Evolutionary conservation across 768 basidiomycete genomes (phyloP), one percentile per base, ranked within the genome.

Genomic region (Pisolithus albus): DNA sequence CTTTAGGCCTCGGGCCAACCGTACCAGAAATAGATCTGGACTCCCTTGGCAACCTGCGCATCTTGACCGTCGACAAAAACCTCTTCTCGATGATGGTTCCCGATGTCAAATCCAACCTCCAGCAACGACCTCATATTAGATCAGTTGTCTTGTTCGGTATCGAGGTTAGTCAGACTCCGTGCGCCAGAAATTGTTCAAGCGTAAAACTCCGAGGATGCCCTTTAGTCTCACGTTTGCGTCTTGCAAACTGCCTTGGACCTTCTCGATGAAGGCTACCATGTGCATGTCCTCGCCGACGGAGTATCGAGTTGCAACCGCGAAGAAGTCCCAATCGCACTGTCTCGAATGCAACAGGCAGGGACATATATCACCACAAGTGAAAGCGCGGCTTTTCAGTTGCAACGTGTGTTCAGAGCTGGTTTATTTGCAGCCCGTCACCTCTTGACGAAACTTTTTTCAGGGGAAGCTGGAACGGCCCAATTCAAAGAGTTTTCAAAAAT

Each of bases 41-140:
- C 13, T 72, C 77, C 30, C 75, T 88, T 1, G 85, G 75, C 0
- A 56, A 75, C 4, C 71, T 88, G 24, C 74, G 79, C 53, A 66
- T 84, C 32, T 84, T 76, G 38, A 80, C 82, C 9, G 74, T 81
- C 61, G 80, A 84, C 58, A 96, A 96, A 66, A 81, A 83, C 0
- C 76, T 80, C 48, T 96, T 97, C 72, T 88, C 87, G 1, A 95
- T 96, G 93, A 59, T 84, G 50, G 84, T 82, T 0, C 78, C 84
- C 6, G 80, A 88, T 32, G 78, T 94, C 6, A 66, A 73, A 48
- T 53, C 67, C 2, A 54, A 82, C 7, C 71, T 95, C 48, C 61
- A 64, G 19, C 58, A 73, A 5, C 75, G 72, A 23, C 75, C 77
- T 4, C 59, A 70, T 13, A 62, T 86, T 52, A 74, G 75, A 38